Conservation (phyloP, 2,329 filamentous ascomycete genomes). For the Dendrostoma leiphaemia region DNA sequence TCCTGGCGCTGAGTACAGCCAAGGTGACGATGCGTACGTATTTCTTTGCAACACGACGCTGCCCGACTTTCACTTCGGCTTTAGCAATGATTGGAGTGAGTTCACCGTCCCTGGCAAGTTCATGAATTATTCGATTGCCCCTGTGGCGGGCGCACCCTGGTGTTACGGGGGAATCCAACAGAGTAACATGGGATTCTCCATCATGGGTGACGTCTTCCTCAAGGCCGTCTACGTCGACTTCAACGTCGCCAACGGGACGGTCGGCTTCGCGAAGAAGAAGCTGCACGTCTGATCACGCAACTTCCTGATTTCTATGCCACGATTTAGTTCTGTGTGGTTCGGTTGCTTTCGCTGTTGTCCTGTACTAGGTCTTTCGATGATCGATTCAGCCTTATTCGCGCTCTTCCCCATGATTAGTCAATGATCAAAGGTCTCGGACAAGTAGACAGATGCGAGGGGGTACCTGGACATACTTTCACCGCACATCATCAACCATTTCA, state of each 20-base stretch:
- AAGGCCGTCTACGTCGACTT: slow-evolving; percentile 77
- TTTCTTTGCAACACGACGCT: slow-evolving; percentile 51
- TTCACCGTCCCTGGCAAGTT: slow-evolving; percentile 49
- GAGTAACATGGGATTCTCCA: slow-evolving; percentile 48
- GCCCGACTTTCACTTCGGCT: slow-evolving; percentile 50
- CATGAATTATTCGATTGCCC: slow-evolving; percentile 47
- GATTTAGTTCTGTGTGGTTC: neutral
- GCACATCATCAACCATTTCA: slow-evolving; percentile 1
- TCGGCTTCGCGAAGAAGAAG: slow-evolving; percentile 47
- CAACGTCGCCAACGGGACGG: slow-evolving; percentile 47
- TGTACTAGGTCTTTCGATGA: neutral
- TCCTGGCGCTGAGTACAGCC: slow-evolving; percentile 47
- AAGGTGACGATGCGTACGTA: slow-evolving; percentile 45
- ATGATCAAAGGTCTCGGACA: neutral
- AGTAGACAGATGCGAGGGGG: neutral
- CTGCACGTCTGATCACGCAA: slow-evolving; percentile 23
- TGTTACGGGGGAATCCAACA: slow-evolving; percentile 80
- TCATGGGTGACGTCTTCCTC: slow-evolving; percentile 77
- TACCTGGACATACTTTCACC: neutral
- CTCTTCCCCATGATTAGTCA: too few relatives aligned
- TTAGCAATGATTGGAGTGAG: slow-evolving; percentile 41
- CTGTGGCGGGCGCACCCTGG: slow-evolving; percentile 38
- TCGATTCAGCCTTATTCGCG: neutral
- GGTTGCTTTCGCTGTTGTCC: too few relatives aligned
- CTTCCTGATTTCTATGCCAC: neutral